These are phyloP conservation scores for Chloris gayana DNA, from an alignment of 176 grass and related monocot species.

Conservation along the genomic window DNA sequence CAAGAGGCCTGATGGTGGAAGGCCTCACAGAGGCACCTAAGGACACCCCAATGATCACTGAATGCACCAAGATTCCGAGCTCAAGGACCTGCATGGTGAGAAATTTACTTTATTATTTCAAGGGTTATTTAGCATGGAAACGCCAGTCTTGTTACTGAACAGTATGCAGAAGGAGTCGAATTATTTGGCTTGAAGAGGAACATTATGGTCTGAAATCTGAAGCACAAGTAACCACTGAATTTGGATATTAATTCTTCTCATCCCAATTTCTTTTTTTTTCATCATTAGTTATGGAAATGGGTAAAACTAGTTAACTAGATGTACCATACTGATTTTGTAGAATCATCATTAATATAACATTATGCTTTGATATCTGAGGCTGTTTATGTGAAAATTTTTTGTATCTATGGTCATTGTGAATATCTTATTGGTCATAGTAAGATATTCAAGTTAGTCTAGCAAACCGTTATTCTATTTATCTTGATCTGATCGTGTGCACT, in stretches of 20 bases:
- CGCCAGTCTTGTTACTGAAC: not conserved
- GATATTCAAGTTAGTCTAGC: constrained; percentile 7
- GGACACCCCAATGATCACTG: constrained; percentile 93
- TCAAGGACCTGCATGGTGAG: constrained; percentile 72
- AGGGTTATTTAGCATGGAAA: not conserved
- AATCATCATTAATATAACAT: constrained; percentile 19
- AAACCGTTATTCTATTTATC: not conserved
- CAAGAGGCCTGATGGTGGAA: constrained; percentile 82
- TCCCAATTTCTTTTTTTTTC: not conserved
- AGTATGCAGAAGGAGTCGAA: not conserved
- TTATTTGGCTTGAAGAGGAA: constrained; percentile 17
- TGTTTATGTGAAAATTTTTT: not conserved
- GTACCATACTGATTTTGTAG: not conserved
- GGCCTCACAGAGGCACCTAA: constrained; percentile 76
- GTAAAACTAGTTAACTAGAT: constrained; percentile 15
- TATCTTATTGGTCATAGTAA: constrained; percentile 9
- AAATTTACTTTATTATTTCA: constrained; percentile 32
- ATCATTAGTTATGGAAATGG: not conserved
- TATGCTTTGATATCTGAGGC: not conserved
- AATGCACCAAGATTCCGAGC: constrained; percentile 92
- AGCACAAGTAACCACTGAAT: not conserved
- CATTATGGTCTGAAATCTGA: constrained; percentile 9
- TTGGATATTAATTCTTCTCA: constrained; percentile 34
- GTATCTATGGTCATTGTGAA: not conserved
- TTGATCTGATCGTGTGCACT: constrained; percentile 24